Evolutionary conservation across 495 filamentous ascomycete genomes (phyloP).

Genomic region (Penicillium ochrochloron): DNA sequence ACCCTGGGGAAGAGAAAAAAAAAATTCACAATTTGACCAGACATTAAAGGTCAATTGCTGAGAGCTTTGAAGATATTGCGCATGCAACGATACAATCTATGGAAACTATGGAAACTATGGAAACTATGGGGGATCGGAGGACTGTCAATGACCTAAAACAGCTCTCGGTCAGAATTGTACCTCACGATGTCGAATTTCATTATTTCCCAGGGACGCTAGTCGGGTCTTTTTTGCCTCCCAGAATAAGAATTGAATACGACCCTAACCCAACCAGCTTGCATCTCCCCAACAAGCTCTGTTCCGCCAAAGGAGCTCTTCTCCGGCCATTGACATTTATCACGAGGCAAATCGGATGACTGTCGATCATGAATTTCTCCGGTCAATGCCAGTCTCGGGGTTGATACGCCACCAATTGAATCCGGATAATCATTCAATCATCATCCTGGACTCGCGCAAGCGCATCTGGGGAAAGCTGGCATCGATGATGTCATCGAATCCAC

Average conservation of each 20-base stretch:
- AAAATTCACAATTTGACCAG: background rate
- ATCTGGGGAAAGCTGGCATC: constrained; percentile 27
- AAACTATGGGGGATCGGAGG: background rate
- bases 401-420: background rate
- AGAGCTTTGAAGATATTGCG: background rate
- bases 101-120: background rate
- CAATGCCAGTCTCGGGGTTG: background rate
- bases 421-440: no score
- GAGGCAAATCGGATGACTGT: constrained; percentile 4
- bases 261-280: background rate
- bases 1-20: background rate
- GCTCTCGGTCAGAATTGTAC: background rate
- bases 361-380: background rate
- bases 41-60: background rate
- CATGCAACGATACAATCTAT: background rate
- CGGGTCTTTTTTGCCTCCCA: background rate
- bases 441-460: background rate
- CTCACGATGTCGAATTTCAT: background rate
- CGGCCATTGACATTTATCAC: background rate
- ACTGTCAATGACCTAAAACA: constrained; percentile 1
- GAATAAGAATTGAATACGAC: background rate
- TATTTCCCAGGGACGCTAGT: constrained; percentile 1
- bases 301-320: constrained; percentile 2
- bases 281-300: no score
- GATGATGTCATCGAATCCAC: constrained; percentile 17